phyloP scores from a whole-genome alignment of 2,329 filamentous ascomycete species.

The Sporothrix mexicana region DNA sequence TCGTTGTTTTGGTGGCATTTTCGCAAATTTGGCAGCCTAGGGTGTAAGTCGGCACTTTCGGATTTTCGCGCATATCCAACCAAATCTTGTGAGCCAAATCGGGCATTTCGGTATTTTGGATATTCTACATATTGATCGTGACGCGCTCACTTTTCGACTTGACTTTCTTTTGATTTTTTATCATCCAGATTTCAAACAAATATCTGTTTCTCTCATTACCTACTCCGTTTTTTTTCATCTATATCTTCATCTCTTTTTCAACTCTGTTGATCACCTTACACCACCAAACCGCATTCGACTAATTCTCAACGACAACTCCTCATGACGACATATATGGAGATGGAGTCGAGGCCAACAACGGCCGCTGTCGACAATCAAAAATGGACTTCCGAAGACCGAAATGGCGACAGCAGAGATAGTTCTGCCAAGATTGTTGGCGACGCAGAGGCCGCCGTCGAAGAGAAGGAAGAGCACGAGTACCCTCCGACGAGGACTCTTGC shows the following conservation, averaged over 20 bases:
- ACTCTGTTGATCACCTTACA: background rate
- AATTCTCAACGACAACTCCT: background rate
- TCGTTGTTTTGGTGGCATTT: background rate
- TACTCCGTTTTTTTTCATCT: background rate
- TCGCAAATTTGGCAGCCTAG: background rate
- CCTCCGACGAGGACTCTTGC: conserved; percentile 23
- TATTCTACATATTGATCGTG: conserved; percentile 14
- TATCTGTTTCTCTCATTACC: background rate
- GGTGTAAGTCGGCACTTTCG: conserved; percentile 11
- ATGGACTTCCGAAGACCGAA: background rate
- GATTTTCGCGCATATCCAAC: background rate
- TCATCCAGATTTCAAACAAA: background rate
- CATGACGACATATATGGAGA: background rate
- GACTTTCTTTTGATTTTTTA: background rate
- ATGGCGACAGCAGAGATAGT: background rate
- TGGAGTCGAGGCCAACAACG: conserved; percentile 4
- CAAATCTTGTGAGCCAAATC: background rate
- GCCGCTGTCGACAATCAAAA: background rate
- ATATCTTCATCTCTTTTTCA: background rate
- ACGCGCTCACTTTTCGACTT: background rate
- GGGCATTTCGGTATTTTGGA: background rate
- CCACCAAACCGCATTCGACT: no score
- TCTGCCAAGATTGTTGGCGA: background rate
- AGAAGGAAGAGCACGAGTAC: background rate
- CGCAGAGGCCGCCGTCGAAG: background rate